phyloP scores from a whole-genome alignment of 352 stramenopile species.

The Globisporangium irregulare region DNA sequence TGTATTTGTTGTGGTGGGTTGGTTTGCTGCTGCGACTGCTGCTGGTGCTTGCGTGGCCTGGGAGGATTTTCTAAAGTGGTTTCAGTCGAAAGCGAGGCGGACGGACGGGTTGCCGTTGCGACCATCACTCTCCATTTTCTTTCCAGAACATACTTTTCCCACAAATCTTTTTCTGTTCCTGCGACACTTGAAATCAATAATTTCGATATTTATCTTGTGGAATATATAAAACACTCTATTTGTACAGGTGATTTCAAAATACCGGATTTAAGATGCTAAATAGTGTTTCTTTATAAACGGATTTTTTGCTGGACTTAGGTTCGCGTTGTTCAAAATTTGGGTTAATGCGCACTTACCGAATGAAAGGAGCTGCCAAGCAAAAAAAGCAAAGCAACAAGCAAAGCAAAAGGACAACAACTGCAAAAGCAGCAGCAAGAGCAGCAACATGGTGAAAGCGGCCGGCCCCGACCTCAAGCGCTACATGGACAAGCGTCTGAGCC shows the following conservation, averaged over 20 bases:
- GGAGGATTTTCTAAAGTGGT: constrained; percentile 14
- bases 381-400: constrained; percentile 2
- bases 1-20: constrained; percentile 2
- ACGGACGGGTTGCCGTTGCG: background rate
- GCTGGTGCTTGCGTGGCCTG: background rate
- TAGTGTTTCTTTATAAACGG: too few relatives aligned
- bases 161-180: constrained; percentile 1
- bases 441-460: constrained; percentile 70
- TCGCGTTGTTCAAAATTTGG: too few relatives aligned
- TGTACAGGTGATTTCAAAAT: too few relatives aligned
- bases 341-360: background rate
- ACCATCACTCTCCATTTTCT: constrained; percentile 9
- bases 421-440: background rate
- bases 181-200: background rate
- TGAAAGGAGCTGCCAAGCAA: background rate
- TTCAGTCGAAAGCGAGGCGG: background rate
- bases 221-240: too few relatives aligned
- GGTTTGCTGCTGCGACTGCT: constrained; percentile 8
- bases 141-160: constrained; percentile 14
- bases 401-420: constrained; percentile 9
- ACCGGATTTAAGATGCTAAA: too few relatives aligned
- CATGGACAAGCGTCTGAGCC: constrained; percentile 94
- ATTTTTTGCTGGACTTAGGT: too few relatives aligned
- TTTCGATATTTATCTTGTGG: too few relatives aligned
- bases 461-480: constrained; percentile 88